Conservation (phyloP, 495 filamentous ascomycete genomes). For the Hypoxylon rickii region DNA sequence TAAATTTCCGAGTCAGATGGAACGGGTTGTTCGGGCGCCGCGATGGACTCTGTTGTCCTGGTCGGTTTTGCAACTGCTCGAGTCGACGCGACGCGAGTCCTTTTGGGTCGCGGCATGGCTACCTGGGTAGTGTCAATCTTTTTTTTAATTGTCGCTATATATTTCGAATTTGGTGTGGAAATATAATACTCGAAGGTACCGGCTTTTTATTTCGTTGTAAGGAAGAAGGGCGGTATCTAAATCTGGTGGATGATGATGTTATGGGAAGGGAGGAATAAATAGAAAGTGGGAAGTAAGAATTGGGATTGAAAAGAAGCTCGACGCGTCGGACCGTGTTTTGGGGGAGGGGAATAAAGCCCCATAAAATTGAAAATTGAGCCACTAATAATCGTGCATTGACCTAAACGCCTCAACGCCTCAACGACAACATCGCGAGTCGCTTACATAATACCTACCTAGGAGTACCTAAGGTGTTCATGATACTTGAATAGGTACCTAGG, state of each 20-base stretch:
- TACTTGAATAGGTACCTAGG: too few species aligned
- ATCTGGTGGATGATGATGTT: neutral
- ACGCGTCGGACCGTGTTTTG: conserved; percentile 34
- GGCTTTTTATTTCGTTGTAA: neutral
- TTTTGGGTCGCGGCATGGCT: conserved; percentile 50
- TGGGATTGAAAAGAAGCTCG: conserved; percentile 14
- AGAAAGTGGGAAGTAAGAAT: neutral
- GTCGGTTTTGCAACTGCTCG: conserved; percentile 32
- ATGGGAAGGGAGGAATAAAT: neutral
- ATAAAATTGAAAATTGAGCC: too few species aligned
- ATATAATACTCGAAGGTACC: neutral
- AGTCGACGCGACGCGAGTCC: conserved; percentile 44
- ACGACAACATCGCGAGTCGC: too few species aligned
- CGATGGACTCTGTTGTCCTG: conserved; percentile 24
- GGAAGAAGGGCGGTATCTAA: neutral
- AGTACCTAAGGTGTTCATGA: too few species aligned
- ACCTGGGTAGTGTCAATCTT: neutral
- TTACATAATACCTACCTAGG: too few species aligned
- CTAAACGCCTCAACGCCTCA: too few species aligned
- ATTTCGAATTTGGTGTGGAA: neutral
- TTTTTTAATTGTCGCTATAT: neutral
- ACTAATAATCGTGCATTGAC: too few species aligned
- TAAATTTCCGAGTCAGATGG: conserved; percentile 45
- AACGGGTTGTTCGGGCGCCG: conserved; percentile 7
- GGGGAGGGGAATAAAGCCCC: too few species aligned